Evolutionary conservation across 179 eudicot genomes (phyloP), one percentile per base, ranked within the genome.

Genomic region (Vitellaria paradoxa): DNA sequence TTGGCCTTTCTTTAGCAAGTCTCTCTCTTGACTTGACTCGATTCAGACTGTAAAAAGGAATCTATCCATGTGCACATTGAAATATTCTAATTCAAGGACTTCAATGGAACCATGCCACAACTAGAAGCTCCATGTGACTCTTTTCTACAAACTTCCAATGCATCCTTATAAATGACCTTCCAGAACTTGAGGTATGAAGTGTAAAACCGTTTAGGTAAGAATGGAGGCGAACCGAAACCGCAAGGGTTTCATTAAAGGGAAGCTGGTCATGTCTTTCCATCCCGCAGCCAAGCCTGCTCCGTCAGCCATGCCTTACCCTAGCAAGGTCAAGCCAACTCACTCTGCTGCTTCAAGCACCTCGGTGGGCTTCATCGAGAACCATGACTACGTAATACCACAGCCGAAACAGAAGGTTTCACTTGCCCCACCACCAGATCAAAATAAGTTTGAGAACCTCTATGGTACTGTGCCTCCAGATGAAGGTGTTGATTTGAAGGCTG

Each of bases 221-320:
- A 87, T 89, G 92, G 88, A 89, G 68, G 72, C 77, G 4, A 84
- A 76, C 55, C 73, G 76, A 46, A 87, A 83, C 69, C 82, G 81
- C 30, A 77, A 37, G 65, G 84, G 93, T 21, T 81, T 87, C 82
- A 68, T 80, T 57, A 61, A 61, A 46, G 15, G 8, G 57, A 74
- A 74, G 56, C 68, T 46, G 53, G 8, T 5, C 4, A 46, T 3
- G 57, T 24, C 77, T 0, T 74, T 45, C 20, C 61, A 61, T 46
- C 53, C 6, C 14, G 6, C 68, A 14, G 68, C 76, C 57, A 60
- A 69, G 57, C 57, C 72, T 18, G 50, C 30, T 20, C 11, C 46
- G 46, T 68, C 72, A 3, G 37, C 50, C 21, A 4, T 15, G 47
- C 70, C 40, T 17, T 66, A 66, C 17, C 46, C 52, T 7, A 9